A percentile compares a stretch with the other conserved stretches of the same genome.
Conservation (phyloP, 108 stramenopile genomes). For the Bacterosira constricta region DNA sequence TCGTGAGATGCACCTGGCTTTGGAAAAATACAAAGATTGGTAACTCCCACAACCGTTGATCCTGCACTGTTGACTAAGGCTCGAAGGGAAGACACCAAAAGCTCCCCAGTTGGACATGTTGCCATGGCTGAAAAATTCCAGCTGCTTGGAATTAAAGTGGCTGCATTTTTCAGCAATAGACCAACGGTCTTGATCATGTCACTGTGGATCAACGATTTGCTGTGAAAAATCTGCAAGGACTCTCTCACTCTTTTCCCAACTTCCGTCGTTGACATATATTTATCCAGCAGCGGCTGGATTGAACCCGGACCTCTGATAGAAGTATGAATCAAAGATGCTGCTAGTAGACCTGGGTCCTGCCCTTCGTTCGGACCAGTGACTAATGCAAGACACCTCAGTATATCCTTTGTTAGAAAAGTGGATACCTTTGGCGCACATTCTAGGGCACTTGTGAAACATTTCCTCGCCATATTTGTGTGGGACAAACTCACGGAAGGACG, state of each 20-base stretch:
- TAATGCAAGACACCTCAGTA: conserved; percentile 64
- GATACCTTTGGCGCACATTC: conserved; percentile 26
- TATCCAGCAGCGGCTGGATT: too few species aligned
- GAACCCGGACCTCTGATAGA: conserved; percentile 42
- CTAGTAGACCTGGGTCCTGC: not conserved
- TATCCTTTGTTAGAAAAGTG: conserved; percentile 38
- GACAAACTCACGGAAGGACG: too few species aligned
- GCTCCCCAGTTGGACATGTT: conserved; percentile 73
- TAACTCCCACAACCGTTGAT: not conserved
- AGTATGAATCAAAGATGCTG: conserved; percentile 35
- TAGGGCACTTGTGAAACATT: conserved; percentile 26
- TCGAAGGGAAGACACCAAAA: conserved; percentile 48
- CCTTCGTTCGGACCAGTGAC: conserved; percentile 47
- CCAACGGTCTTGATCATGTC: conserved; percentile 14
- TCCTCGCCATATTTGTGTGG: too few species aligned
- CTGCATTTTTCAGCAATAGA: conserved; percentile 5
- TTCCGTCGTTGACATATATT: too few species aligned
- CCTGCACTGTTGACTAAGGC: not conserved
- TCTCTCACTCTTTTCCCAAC: conserved; percentile 2
- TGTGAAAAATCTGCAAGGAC: conserved; percentile 51
- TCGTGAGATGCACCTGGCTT: too few species aligned
- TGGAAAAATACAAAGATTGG: conserved; percentile 49
- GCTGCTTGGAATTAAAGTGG: conserved; percentile 29
- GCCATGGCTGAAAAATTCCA: conserved; percentile 62
- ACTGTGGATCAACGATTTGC: not conserved